Conservation (phyloP, 225 moss, liverwort and hornwort species). For the Straminergon stramineum region DNA sequence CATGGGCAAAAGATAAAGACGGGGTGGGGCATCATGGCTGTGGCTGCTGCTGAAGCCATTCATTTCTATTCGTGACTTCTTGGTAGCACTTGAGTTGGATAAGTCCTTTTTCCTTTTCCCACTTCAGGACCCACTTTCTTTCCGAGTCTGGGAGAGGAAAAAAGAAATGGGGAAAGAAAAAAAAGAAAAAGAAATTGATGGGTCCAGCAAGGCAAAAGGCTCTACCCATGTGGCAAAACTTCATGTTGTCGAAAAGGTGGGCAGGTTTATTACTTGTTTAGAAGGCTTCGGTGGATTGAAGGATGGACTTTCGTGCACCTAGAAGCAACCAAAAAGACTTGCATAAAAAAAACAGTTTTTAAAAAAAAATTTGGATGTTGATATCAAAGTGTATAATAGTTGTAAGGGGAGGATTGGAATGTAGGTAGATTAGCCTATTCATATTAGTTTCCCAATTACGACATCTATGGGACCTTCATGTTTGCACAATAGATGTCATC, state of each 20-base stretch:
- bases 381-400: not conserved
- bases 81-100: not conserved
- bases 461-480: rapidly evolving
- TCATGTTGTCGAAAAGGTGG: rapidly evolving
- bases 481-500: not conserved
- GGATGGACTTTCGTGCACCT: not conserved
- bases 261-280: not conserved
- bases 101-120: not conserved
- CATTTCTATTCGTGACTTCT: not conserved
- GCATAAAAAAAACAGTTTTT: too few species aligned
- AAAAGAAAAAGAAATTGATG: not conserved
- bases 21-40: not conserved
- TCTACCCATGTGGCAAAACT: not conserved
- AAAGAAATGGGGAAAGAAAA: not conserved
- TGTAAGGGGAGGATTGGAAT: not conserved
- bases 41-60: not conserved
- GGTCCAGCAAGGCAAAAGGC: not conserved
- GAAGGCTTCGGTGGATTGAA: not conserved
- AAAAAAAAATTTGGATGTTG: not conserved
- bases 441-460: rapidly evolving
- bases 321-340: rapidly evolving
- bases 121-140: not conserved
- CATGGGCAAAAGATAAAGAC: not conserved
- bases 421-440: not conserved
- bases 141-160: not conserved